These are phyloP conservation scores for Lentithecium fluviatile DNA, from an alignment of 495 filamentous ascomycete genomes.

Conservation along the genomic window DNA sequence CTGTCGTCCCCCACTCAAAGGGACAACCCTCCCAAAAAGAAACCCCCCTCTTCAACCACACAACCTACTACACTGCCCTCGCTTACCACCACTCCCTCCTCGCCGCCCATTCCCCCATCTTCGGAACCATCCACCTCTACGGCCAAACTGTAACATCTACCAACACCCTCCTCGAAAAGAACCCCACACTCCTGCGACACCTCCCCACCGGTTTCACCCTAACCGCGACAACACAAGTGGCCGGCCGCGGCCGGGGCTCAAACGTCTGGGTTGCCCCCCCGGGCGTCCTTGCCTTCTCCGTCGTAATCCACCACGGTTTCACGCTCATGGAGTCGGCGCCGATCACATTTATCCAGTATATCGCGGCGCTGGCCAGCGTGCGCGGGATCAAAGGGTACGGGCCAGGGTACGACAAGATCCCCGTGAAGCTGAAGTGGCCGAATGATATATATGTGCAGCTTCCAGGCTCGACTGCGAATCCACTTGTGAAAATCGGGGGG, in stretches of 20 bases:
- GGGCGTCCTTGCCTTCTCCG: conserved; percentile 82
- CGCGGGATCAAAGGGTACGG: conserved; percentile 81
- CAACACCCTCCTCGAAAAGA: conserved; percentile 95
- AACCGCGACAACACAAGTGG: conserved; percentile 88
- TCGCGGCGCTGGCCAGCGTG: conserved; percentile 86
- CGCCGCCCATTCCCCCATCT: conserved; percentile 56
- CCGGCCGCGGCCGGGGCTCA: conserved; percentile 83
- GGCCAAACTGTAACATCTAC: conserved; percentile 93
- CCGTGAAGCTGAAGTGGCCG: conserved; percentile 93
- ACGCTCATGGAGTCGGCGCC: conserved; percentile 69
- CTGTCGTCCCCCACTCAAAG: conserved; percentile 65
- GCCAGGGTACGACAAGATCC: conserved; percentile 66
- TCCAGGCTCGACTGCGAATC: conserved; percentile 45
- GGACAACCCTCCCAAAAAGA: conserved; percentile 69
- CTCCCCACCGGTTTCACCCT: conserved; percentile 81
- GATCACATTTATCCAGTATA: conserved; percentile 91
- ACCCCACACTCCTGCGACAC: conserved; percentile 69
- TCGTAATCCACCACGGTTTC: conserved; percentile 76
- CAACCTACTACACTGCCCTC: conserved; percentile 73
- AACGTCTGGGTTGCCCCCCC: conserved; percentile 96
- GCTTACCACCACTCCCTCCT: conserved; percentile 61
- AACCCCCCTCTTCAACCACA: conserved; percentile 87
- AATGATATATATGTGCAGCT: conserved; percentile 89
- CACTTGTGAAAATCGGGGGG: conserved; percentile 85
- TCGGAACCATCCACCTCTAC: conserved; percentile 79